Percentiles rank a stretch among this genome's conserved stretches.
phyloP scores from a whole-genome alignment of 2,329 filamentous ascomycete genomes.

The Neopestalotiopsis sp. region DNA sequence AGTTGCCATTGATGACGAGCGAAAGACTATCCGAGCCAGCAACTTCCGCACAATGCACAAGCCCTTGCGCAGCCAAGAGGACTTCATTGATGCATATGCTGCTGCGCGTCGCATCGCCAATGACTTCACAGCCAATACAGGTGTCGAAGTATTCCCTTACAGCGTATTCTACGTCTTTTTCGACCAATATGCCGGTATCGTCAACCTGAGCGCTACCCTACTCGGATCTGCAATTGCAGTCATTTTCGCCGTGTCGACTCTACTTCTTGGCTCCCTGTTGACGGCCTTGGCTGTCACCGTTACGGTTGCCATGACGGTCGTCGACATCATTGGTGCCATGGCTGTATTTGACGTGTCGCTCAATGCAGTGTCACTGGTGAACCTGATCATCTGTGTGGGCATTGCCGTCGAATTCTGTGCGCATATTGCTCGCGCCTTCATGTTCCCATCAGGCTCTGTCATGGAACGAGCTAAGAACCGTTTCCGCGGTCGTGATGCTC shows the following conservation, averaged over 20 bases:
- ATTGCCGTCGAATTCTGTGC: constrained; percentile 98
- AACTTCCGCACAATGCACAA: constrained; percentile 94
- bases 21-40: constrained; percentile 74
- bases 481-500: constrained; percentile 81
- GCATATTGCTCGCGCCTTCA: constrained; percentile 94
- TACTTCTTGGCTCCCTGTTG: constrained; percentile 81
- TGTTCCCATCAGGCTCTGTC: constrained; percentile 83
- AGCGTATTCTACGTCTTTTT: constrained; percentile 99
- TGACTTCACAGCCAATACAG: constrained; percentile 73
- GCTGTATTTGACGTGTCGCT: constrained; percentile 85
- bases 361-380: constrained; percentile 94
- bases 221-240: constrained; percentile 84
- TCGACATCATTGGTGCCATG: constrained; percentile 96
- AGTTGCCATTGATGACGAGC: constrained; percentile 75
- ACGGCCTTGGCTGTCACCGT: constrained; percentile 84
- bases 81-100: constrained; percentile 91
- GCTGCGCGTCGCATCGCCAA: constrained; percentile 86
- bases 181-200: constrained; percentile 90
- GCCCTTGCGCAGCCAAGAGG: constrained; percentile 83
- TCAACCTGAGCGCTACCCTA: constrained; percentile 78
- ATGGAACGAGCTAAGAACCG: constrained; percentile 81
- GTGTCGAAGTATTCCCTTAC: constrained; percentile 91
- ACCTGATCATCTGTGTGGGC: constrained; percentile 94
- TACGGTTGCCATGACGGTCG: constrained; percentile 91
- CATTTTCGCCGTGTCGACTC: constrained; percentile 79